Conservation (phyloP, 1,284 basidiomycete species). For the Polyporus tsugae region DNA sequence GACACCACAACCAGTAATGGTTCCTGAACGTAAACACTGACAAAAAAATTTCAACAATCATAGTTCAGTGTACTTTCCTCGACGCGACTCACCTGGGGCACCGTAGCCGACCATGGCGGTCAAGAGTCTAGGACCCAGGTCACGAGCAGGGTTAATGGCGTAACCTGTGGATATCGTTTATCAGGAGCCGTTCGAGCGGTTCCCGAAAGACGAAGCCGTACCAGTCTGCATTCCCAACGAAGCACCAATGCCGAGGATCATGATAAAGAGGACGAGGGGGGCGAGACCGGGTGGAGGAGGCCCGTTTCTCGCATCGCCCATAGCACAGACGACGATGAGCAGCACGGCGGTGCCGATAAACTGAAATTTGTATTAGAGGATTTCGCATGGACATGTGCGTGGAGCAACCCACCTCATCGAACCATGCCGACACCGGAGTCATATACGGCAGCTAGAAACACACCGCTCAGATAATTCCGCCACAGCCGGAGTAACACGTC, state of each 20-base stretch:
- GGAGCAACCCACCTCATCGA: slow-evolving; percentile 54
- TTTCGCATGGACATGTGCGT: not conserved
- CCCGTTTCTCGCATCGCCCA: slow-evolving; percentile 56
- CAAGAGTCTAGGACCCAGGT: slow-evolving; percentile 67
- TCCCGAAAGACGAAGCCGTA: slow-evolving; percentile 14
- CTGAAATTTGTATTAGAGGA: slow-evolving; percentile 36
- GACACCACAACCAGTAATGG: slow-evolving; percentile 84
- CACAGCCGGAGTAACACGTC: not conserved
- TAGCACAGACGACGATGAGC: slow-evolving; percentile 53
- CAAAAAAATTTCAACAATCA: slow-evolving; percentile 2
- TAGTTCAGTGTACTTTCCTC: not conserved
- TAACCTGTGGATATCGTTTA: slow-evolving; percentile 46
- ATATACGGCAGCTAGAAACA: slow-evolving; percentile 59
- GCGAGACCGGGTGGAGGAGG: slow-evolving; percentile 58
- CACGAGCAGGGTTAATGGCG: slow-evolving; percentile 71
- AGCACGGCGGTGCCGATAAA: slow-evolving; percentile 69
- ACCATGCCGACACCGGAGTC: slow-evolving; percentile 66
- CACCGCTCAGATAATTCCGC: not conserved
- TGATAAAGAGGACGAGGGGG: slow-evolving; percentile 63
- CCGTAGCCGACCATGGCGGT: slow-evolving; percentile 71
- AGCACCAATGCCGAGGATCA: slow-evolving; percentile 61
- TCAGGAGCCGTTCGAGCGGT: not conserved
- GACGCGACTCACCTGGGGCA: slow-evolving; percentile 43
- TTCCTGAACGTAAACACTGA: slow-evolving; percentile 55
- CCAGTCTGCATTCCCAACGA: slow-evolving; percentile 66